phyloP scores from a whole-genome alignment of 2,329 filamentous ascomycete genomes.

The Cercospora canescens region DNA sequence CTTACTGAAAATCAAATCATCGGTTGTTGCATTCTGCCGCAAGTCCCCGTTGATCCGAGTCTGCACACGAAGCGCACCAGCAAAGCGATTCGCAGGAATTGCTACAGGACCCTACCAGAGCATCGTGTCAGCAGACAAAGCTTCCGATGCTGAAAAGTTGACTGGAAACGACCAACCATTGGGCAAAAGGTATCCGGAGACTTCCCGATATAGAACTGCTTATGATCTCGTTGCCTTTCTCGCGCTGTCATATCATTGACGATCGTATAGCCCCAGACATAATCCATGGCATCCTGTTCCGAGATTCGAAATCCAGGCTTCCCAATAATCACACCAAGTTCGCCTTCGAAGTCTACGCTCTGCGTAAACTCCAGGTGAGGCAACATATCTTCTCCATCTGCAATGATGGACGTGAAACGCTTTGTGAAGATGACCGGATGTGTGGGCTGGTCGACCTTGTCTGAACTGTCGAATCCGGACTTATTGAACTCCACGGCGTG shows the following conservation, averaged over 20 bases:
- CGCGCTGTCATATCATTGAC: slow-evolving; percentile 59
- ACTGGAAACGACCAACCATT: slow-evolving; percentile 42
- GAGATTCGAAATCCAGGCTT: slow-evolving; percentile 48
- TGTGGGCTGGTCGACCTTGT: slow-evolving; percentile 54
- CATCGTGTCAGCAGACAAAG: not conserved
- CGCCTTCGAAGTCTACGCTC: slow-evolving; percentile 57
- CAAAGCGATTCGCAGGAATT: slow-evolving; percentile 49
- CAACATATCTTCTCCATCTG: slow-evolving; percentile 49
- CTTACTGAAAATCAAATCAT: slow-evolving; percentile 50
- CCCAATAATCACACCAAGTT: slow-evolving; percentile 59
- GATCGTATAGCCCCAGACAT: slow-evolving; percentile 60
- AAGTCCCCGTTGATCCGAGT: slow-evolving; percentile 54
- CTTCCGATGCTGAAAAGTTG: not conserved
- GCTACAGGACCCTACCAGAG: slow-evolving; percentile 50
- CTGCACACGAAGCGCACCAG: slow-evolving; percentile 41
- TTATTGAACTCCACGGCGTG: slow-evolving; percentile 60
- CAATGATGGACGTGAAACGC: slow-evolving; percentile 55
- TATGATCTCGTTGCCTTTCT: slow-evolving; percentile 57
- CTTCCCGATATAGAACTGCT: slow-evolving; percentile 62
- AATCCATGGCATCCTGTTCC: slow-evolving; percentile 48
- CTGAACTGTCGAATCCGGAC: slow-evolving; percentile 56
- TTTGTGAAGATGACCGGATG: slow-evolving; percentile 61
- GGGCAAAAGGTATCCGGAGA: slow-evolving; percentile 58
- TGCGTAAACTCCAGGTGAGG: slow-evolving; percentile 51
- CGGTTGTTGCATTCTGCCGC: slow-evolving; percentile 50